Base-by-base conservation (phyloP, 1,284 basidiomycete genomes). In the Dichomitus squalens region DNA sequence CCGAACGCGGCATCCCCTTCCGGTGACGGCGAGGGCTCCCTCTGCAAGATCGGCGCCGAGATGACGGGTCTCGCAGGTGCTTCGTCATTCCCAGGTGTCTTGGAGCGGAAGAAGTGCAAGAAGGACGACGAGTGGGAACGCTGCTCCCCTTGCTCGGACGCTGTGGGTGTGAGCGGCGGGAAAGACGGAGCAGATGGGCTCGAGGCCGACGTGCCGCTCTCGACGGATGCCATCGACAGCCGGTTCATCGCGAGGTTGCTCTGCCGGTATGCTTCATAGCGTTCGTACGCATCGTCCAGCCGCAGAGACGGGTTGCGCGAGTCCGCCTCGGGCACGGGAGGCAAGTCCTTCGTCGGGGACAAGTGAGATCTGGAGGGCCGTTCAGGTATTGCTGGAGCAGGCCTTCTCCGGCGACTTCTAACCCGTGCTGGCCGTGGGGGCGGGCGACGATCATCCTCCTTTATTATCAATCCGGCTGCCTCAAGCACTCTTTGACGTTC, bases 221-320 rank as follows among this genome's bases (percentile, higher is more conserved):
- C 79, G 49, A 82, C 69, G 14, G 84, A 89, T 6, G 82, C 76
- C 33, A 83, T 73, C 7, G 89, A 91, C 55, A 88, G 70, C 39
- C 88, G 74, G 61, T 83, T 85, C 56, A 64, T 68, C 39, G 59
- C 69, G 18, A 73, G 70, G 60, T 83, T 79, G 47, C 73, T 73
- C 64, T 86, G 81, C 64, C 85, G 84, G 72, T 89, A 93, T 43
- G 85, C 79, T 74, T 95, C 91, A 69, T 95, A 97, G 18, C 93
- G 82, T 58, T 94, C 93, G 71, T 91, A 98, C 0, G 95, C 95
- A 72, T 98, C 95, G 66, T 95, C 88, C 53, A 92, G 76, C 33
- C 76, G 78, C 0, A 72, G 49, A 3, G 69, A 65, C 40, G 55
- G 60, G 33, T 70, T 70, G 9, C 56, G 54, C 4, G 64, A 56